Base-by-base conservation (phyloP, 2,329 filamentous ascomycete species). In the Epichloe baconii region DNA sequence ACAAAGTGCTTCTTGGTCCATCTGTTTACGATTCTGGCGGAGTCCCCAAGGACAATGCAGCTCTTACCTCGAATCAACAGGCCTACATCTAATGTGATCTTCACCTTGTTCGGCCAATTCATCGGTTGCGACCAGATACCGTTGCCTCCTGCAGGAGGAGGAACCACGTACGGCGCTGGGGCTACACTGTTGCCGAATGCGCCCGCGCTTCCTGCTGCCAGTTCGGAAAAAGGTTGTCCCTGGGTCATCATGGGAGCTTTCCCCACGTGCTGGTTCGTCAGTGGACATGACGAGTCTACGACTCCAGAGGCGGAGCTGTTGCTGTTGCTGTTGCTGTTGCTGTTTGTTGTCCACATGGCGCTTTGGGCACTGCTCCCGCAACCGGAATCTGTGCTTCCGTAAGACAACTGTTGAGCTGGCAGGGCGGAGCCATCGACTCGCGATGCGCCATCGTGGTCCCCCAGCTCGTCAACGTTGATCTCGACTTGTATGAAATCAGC, bases 401-500 rank as follows among this genome's bases (percentile, higher is more conserved):
- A 41, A 3, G 15, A 19, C 11, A 35, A 3, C n/a, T 44, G 46
- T n/a, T 44, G 47, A 26, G 37, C 23, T 6, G 31, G 47, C 31
- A 14, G 19, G 15, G 26, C 23, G 7, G 14, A 7, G 43, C 31
- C 14, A 19, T 12, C 17, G 37, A 12, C 17, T 21, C 4, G 34
- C 5, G 35, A n/a, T 15, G 31, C 15, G 10, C 42, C n/a, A 12
- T 38, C 45, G 38, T 47, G n/a, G 14, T 14, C n/a, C 17, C 17
- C 47, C 7, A 78, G 72, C 2, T 69, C 66, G 3, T 60, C 59
- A 0, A 70, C 57, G 45, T 77, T 72, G 21, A 85, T 65, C 47
- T 84, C 74, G 8, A 77, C 76, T 46, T 77, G 75, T 1, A 85
- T 71, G 50, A 77, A 81, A 17, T 85, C 81, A 10, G 76, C 72